Evolutionary conservation across 2,329 filamentous ascomycete genomes (phyloP), one percentile per base, ranked within the genome.

Genomic region (Aspergillus awamori): DNA sequence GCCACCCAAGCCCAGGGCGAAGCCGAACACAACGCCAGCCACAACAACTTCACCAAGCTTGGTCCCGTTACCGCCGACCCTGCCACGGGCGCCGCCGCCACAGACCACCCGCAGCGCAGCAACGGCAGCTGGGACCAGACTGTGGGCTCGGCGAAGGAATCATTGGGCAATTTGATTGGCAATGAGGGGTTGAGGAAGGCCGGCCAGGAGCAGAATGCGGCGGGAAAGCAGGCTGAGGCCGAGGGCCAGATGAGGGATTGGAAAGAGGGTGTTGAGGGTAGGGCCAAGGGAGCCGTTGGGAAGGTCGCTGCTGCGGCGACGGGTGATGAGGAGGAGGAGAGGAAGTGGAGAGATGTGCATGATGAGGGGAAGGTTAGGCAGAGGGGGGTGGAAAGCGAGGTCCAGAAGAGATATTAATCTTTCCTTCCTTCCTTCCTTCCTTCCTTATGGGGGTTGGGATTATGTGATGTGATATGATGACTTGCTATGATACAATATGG

Each of bases 101-200:
- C 86, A 67, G 92, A 97, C 77, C 83, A 91, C 77, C 82, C 88
- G 10, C 82, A 94, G 75, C 91, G 93, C 66, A 80, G 83, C 22
- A 75, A 86, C 17, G 93, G 94, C 47, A 83, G 84, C 17, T 96
- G 90, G 88, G 92, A 97, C 81, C 93, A 97, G 80, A 96, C 92
- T 5, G 73, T 93, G n/a, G 94, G 93, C 56, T 86, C 89, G 1
- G 88, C 88, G 47, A 97, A 97, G 82, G 92, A 97, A 75, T 82
- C 88, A 4, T 65, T 95, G 1, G 94, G 94, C 60, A 88, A 88
- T 17, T 69, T 94, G 5, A 67, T 94, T 26, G 94, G 93, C 62
- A 87, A 86, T 65, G 89, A 95, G 79, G 83, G 82, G 36, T 78
- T 97, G 57, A 94, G 93, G 81, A 82, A 86, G 52, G 74, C 87